Base-by-base conservation (phyloP, 1,139 yeast species). In the Yamadazyma dushanensis region DNA sequence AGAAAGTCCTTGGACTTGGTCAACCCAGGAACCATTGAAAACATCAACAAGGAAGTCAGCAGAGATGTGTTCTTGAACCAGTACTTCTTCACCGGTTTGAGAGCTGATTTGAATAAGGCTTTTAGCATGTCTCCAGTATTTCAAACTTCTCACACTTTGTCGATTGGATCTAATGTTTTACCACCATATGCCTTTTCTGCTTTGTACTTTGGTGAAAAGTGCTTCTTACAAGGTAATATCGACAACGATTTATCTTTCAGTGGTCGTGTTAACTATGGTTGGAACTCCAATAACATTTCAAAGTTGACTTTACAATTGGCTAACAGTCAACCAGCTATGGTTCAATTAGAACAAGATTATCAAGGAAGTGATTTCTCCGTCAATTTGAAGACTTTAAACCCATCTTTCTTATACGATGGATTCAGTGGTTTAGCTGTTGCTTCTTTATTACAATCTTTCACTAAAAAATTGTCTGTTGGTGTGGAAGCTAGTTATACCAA, bases 21-120 rank as follows among this genome's bases (percentile, higher is more conserved):
- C 51, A 88, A 89, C 68, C 98, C 98, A 37, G 98, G 97, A 50
- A 84, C 96, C 46, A 80, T 88, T 61, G 98, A 92, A 70, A 88
- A 89, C 70, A 73, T 92, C 61, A 84, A 80, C 72, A 88, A 88
- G 68, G 98, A 92, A 66, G 96, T 89, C 40, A 70, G 90, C 47
- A 83, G 92, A 65, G 97, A 90, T 61, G 97, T 90, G 26, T 88
- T 92, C 60, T 76, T 89, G 57, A 80, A 76, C 59, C 95, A 89
- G 60, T 86, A 87, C 70, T 83, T 83, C 65, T 92, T 92, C 77
- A 85, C 96, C 32, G 99, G 99, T 43, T 77, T 94, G 56, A 84
- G 96, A 63, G 98, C 98, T 40, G 98, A 92, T 62, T 78, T 92
- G 55, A 87, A 88, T 70, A 92, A 92, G 75, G 89, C 92, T 17